A percentile compares a stretch with the other conserved stretches of the same genome.
phyloP scores from a whole-genome alignment of 768 basidiomycete genomes.

The Phylloporus scabripes region DNA sequence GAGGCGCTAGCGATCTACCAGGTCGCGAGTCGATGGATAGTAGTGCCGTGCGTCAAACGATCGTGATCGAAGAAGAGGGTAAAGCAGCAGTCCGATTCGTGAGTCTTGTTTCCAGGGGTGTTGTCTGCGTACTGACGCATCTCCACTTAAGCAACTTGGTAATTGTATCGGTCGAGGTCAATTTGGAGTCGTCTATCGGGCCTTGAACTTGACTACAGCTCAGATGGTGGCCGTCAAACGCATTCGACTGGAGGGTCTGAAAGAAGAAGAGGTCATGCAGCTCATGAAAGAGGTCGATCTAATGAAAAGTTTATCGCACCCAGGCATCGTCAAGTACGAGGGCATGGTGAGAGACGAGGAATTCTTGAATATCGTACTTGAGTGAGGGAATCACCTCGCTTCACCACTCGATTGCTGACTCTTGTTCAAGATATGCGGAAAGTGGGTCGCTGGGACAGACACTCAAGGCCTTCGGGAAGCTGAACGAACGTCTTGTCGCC shows the following conservation, averaged over 20 bases:
- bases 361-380: slow-evolving; percentile 87
- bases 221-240: slow-evolving; percentile 99
- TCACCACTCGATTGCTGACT: slow-evolving; percentile 10
- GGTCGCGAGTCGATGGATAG: slow-evolving; percentile 60
- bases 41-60: slow-evolving; percentile 55
- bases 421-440: slow-evolving; percentile 73
- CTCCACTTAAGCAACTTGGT: slow-evolving; percentile 75
- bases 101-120: slow-evolving; percentile 32
- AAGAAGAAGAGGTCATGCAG: slow-evolving; percentile 84
- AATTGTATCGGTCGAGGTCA: slow-evolving; percentile 97
- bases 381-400: slow-evolving; percentile 48
- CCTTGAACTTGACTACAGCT: slow-evolving; percentile 88
- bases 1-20: slow-evolving; percentile 62
- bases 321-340: slow-evolving; percentile 96
- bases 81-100: slow-evolving; percentile 78
- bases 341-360: slow-evolving; percentile 90
- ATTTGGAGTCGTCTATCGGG: slow-evolving; percentile 94
- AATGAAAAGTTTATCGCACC: slow-evolving; percentile 85
- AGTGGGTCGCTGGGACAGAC: slow-evolving; percentile 94
- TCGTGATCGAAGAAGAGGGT: slow-evolving; percentile 78
- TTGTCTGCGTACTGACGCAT: slow-evolving; percentile 7
- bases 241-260: slow-evolving; percentile 83
- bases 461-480: slow-evolving; percentile 86
- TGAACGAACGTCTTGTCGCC: slow-evolving; percentile 89
- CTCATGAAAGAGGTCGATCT: slow-evolving; percentile 94